Percentiles rank a stretch among this genome's conserved stretches.
Evolutionary conservation across 2,329 filamentous ascomycete species (phyloP).

Genomic region (Curvularia verruculosa): DNA sequence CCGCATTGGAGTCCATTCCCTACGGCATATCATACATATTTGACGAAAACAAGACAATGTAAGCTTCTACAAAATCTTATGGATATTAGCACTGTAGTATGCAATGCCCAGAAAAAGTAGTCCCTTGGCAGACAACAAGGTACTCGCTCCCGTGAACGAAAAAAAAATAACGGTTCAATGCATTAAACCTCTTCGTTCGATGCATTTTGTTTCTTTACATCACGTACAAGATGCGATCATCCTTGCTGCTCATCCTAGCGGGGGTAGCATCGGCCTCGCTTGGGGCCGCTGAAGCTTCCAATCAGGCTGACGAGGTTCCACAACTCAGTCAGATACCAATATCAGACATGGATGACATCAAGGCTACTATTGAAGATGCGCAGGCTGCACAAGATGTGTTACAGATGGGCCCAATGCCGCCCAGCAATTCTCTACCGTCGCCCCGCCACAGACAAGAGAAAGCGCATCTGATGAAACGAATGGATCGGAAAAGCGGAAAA

Average conservation of each 20-base stretch:
- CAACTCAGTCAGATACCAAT: background rate
- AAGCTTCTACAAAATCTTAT: background rate
- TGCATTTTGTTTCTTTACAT: background rate
- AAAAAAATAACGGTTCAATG: background rate
- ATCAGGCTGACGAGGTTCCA: background rate
- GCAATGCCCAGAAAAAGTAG: background rate
- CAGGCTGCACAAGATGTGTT: conserved; percentile 13
- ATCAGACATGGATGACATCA: background rate
- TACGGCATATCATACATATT: background rate
- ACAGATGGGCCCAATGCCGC: conserved; percentile 19
- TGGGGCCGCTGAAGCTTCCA: background rate
- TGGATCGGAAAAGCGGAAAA: conserved; percentile 26
- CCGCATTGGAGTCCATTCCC: background rate
- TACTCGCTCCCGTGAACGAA: conserved; percentile 25
- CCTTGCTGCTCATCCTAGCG: conserved; percentile 1
- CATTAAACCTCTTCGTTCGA: background rate
- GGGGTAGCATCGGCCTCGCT: background rate
- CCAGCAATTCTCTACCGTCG: conserved; percentile 1
- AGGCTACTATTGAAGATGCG: background rate
- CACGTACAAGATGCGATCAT: background rate
- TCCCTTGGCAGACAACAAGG: conserved; percentile 33
- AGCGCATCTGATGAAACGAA: conserved; percentile 25
- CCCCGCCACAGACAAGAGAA: conserved; percentile 29
- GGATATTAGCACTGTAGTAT: background rate
- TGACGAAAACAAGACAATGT: background rate